These are phyloP conservation scores for Stagonosporopsis cucurbitacearum DNA, from an alignment of 2,329 filamentous ascomycete genomes.

Conservation along the genomic window DNA sequence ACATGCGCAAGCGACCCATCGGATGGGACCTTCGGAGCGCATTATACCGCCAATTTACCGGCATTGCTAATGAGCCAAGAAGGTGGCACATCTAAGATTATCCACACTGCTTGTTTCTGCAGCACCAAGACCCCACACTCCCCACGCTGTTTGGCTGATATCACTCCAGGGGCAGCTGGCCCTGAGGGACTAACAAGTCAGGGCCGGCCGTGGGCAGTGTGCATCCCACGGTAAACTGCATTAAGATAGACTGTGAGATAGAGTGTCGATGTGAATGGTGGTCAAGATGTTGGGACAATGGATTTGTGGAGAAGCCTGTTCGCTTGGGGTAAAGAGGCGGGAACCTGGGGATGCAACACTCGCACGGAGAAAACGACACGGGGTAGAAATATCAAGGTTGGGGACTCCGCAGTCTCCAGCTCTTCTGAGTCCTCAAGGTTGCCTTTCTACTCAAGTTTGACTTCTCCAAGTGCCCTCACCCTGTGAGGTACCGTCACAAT, in stretches of 20 bases:
- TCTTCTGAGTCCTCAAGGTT: conserved; percentile 27
- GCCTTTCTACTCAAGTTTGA: conserved; percentile 12
- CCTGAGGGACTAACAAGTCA: conserved; percentile 23
- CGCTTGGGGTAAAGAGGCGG: conserved; percentile 30
- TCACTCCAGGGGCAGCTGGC: conserved; percentile 17
- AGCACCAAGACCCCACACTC: conserved; percentile 23
- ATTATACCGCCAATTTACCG: conserved; percentile 29
- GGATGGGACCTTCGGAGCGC: conserved; percentile 25
- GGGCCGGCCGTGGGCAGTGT: not conserved
- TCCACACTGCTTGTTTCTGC: conserved; percentile 32
- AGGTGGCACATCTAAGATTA: conserved; percentile 15
- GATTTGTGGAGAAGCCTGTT: conserved; percentile 31
- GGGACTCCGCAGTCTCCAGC: conserved; percentile 23
- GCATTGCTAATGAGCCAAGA: conserved; percentile 30
- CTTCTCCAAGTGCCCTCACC: conserved; percentile 19
- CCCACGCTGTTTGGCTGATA: conserved; percentile 26
- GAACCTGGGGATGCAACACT: conserved; percentile 24
- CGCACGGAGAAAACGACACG: conserved; percentile 26
- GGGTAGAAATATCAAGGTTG: conserved; percentile 34
- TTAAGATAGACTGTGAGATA: conserved; percentile 14
- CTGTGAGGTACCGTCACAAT: conserved; percentile 27
- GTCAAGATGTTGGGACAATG: conserved; percentile 22
- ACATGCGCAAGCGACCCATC: conserved; percentile 25
- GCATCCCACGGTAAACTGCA: conserved; percentile 20
- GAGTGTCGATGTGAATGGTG: conserved; percentile 10